Percentiles rank a stretch among this genome's conserved stretches.
Conservation (phyloP, 2,329 filamentous ascomycete genomes). For the Thermothelomyces thermophilus region DNA sequence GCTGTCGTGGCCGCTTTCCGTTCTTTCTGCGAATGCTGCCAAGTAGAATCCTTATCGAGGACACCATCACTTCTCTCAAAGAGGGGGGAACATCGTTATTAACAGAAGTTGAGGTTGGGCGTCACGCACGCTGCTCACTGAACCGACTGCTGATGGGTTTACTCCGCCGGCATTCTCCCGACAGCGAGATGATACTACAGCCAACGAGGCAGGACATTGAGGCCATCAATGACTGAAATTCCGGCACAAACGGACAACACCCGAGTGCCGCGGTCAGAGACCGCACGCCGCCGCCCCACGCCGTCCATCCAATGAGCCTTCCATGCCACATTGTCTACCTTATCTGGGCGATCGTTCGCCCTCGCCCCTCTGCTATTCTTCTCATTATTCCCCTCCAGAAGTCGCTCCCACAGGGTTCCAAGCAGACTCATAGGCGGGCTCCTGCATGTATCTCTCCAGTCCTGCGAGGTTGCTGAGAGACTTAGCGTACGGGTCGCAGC, state of each 20-base stretch:
- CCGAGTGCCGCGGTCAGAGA: too few relatives aligned
- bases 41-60: neutral
- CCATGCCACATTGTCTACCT: too few relatives aligned
- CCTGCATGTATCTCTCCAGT: slow-evolving; percentile 7
- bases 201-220: neutral
- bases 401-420: slow-evolving; percentile 11
- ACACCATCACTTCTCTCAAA: neutral
- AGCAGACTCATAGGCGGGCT: neutral
- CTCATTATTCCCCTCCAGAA: neutral
- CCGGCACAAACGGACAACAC: neutral
- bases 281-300: neutral
- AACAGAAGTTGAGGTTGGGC: neutral
- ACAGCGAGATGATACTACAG: too few relatives aligned
- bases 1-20: slow-evolving; percentile 19
- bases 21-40: slow-evolving; percentile 6
- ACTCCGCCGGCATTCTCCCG: too few relatives aligned
- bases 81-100: neutral
- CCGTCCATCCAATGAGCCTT: too few relatives aligned
- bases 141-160: too few relatives aligned
- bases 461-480: slow-evolving; percentile 12
- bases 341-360: neutral
- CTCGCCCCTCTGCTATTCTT: neutral
- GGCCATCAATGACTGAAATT: neutral
- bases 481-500: neutral
- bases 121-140: neutral